Evolutionary conservation across 805 yeast genomes (phyloP).

Genomic region (Wickerhamomyces silvicola): DNA sequence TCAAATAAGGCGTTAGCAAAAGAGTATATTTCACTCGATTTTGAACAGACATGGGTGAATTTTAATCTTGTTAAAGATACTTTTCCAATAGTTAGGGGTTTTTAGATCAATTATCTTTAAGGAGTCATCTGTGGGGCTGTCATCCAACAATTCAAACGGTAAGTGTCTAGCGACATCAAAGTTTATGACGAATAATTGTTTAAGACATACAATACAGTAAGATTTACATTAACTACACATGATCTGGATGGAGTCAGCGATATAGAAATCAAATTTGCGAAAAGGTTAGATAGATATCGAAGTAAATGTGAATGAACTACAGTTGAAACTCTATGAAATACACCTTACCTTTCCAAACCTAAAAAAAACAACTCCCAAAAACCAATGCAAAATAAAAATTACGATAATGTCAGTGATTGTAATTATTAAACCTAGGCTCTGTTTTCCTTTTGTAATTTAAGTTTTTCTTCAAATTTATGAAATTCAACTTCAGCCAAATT

Average conservation of each 20-base stretch:
- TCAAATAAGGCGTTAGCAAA: conserved; percentile 22
- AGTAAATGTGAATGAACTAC: conserved; percentile 3
- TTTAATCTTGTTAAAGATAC: neutral
- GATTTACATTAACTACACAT: conserved; percentile 55
- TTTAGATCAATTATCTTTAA: conserved; percentile 48
- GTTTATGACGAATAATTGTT: neutral
- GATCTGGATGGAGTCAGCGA: conserved; percentile 50
- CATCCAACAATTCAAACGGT: conserved; percentile 62
- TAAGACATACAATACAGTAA: conserved; percentile 49
- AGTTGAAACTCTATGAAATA: neutral
- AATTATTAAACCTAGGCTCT: conserved; percentile 5
- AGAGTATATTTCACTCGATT: conserved; percentile 39
- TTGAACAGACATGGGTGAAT: conserved; percentile 56
- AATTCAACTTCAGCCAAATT: conserved; percentile 24
- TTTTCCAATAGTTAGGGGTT: conserved; percentile 25
- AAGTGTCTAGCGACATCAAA: neutral
- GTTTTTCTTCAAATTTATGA: conserved; percentile 22
- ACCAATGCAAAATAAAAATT: neutral
- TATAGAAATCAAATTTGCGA: conserved; percentile 54
- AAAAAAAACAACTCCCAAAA: neutral
- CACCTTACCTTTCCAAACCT: neutral
- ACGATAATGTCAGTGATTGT: too few species aligned
- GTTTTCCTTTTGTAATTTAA: conserved; percentile 15
- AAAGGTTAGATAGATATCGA: conserved; percentile 32
- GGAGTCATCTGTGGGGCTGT: conserved; percentile 54